Base-by-base conservation (phyloP, 768 basidiomycete genomes). In the Pleurotus platypus region DNA sequence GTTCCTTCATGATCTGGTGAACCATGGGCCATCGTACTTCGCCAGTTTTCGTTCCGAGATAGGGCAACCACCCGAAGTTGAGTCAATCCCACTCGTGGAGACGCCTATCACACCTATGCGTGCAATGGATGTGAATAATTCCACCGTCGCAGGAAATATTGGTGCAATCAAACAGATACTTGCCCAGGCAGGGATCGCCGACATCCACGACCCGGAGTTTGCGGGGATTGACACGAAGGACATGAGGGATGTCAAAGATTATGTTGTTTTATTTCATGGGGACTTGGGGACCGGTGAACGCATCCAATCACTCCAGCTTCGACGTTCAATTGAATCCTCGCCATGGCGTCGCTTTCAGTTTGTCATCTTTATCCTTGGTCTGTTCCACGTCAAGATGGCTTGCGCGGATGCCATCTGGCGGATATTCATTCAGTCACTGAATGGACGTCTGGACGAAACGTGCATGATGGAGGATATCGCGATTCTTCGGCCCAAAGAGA, bases 351-450 rank as follows among this genome's bases (percentile, higher is more conserved):
- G 64, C 4, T 55, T 66, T 27, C 63, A 66, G 49, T 63, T 26
- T 54, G 54, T 66, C 0, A 47, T 66, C 15, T 66, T 60, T 47
- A 49, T 67, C 2, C 58, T 58, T 12, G 69, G 69, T 1, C 56
- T 68, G 6, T 69, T 70, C 46, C 69, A 70, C 46, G 39, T 64
- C 20, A 65, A 69, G 54, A 69, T 70, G 69, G 68, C 69, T 2
- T 57, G 56, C 58, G 66, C 60, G 0, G 66, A 69, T 27, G 60
- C 64, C 2, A 39, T 68, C 11, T 68, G 64, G 62, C 49, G 62
- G 5, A 67, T 63, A 12, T 62, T 60, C 20, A 61, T 69, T 54
- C 56, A 66, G 37, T 61, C 64, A 5, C 46, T 40, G 18, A 24
- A 50, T 0, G 58, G 55, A 0, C 49, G 58, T 13, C 50, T 59